Percentiles rank a stretch among this genome's conserved stretches.
These are phyloP conservation scores for Aspergillus quadricinctus DNA, from an alignment of 2,329 filamentous ascomycete genomes.

Conservation along the genomic window DNA sequence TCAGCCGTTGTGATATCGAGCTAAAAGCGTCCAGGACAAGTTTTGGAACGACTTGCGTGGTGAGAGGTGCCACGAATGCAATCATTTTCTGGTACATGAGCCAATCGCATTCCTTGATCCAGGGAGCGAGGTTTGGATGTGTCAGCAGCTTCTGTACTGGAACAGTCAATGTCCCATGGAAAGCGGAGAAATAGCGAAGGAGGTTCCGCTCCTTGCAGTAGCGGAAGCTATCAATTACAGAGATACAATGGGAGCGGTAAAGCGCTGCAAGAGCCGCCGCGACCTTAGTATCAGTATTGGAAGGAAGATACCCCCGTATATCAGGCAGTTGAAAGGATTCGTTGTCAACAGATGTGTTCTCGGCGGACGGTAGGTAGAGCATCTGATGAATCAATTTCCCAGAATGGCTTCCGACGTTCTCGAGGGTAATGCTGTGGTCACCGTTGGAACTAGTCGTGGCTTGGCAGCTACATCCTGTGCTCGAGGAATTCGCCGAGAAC, in stretches of 20 bases:
- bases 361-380: conserved; percentile 34
- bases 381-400: conserved; percentile 38
- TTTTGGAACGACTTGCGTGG: conserved; percentile 85
- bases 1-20: conserved; percentile 77
- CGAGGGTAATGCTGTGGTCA: conserved; percentile 31
- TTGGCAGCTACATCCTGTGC: conserved; percentile 28
- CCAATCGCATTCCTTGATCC: conserved; percentile 96
- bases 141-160: conserved; percentile 90
- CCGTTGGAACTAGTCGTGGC: conserved; percentile 20
- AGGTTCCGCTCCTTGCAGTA: conserved; percentile 97
- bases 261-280: conserved; percentile 80
- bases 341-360: conserved; percentile 50
- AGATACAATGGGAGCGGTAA: conserved; percentile 92
- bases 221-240: conserved; percentile 88
- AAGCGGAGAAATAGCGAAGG: conserved; percentile 89
- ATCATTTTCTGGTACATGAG: conserved; percentile 97
- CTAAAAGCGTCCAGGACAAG: conserved; percentile 80
- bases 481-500: conserved; percentile 20
- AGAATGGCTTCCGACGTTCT: conserved; percentile 35
- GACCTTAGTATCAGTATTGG: conserved; percentile 78
- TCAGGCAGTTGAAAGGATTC: conserved; percentile 76
- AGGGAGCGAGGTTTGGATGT: conserved; percentile 73
- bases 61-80: conserved; percentile 81
- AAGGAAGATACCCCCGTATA: conserved; percentile 75
- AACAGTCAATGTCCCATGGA: conserved; percentile 93